Evolutionary conservation across 2,329 filamentous ascomycete genomes (phyloP).

Genomic region (Sporothrix phasma): DNA sequence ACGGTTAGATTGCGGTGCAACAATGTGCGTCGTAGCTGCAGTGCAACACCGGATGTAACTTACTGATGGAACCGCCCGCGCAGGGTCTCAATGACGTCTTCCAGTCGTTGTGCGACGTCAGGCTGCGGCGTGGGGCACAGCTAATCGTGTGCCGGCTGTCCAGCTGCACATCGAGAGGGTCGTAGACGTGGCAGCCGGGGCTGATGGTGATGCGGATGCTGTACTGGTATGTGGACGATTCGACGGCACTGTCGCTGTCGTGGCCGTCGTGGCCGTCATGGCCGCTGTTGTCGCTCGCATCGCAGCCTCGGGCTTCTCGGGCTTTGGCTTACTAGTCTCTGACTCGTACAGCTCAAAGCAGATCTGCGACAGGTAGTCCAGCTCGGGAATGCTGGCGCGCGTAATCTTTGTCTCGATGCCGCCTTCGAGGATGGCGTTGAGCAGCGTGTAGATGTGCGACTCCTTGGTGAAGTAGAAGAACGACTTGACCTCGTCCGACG

Average conservation of each 20-base stretch:
- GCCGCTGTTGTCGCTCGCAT: not conserved
- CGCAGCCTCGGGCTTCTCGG: not conserved
- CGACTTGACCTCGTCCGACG: slow-evolving; percentile 83
- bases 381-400: slow-evolving; percentile 86
- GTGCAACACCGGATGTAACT: slow-evolving; percentile 25
- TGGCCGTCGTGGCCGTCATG: not conserved
- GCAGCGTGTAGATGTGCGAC: slow-evolving; percentile 93
- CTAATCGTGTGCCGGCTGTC: slow-evolving; percentile 96
- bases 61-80: slow-evolving; percentile 92
- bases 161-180: slow-evolving; percentile 90
- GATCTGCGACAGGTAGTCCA: slow-evolving; percentile 95
- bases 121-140: slow-evolving; percentile 76
- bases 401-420: slow-evolving; percentile 96
- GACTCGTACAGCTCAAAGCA: slow-evolving; percentile 97
- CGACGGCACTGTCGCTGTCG: slow-evolving; percentile 34
- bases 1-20: slow-evolving; percentile 9
- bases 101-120: slow-evolving; percentile 91
- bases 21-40: not conserved
- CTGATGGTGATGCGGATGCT: slow-evolving; percentile 93
- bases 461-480: slow-evolving; percentile 99
- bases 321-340: slow-evolving; percentile 51
- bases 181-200: slow-evolving; percentile 91
- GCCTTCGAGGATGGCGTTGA: slow-evolving; percentile 96
- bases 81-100: slow-evolving; percentile 94
- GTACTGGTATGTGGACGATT: slow-evolving; percentile 63